These are phyloP conservation scores for Gaertneriomyces sp. DNA, from an alignment of 192 early-diverging fungal species.

Conservation along the genomic window DNA sequence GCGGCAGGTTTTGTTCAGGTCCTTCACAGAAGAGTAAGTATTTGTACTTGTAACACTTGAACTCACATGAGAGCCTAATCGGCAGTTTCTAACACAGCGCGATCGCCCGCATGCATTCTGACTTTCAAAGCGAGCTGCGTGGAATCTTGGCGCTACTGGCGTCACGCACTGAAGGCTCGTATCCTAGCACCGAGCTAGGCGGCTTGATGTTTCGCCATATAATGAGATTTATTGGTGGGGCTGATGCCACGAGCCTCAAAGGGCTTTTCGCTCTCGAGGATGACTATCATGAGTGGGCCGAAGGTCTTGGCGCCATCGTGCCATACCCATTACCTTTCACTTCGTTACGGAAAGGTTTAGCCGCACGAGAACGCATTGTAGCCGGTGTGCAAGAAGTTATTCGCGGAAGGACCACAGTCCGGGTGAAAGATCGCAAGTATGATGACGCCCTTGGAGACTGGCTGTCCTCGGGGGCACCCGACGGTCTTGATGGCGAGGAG, in stretches of 20 bases:
- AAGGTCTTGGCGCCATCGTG: not conserved
- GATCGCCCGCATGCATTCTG: not conserved
- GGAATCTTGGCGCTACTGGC: not conserved
- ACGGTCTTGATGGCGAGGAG: not conserved
- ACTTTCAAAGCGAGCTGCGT: not conserved
- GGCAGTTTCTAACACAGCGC: not conserved
- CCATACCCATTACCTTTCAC: constrained; percentile 3
- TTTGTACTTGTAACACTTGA: not conserved
- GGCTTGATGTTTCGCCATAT: not conserved
- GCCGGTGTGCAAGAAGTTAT: not conserved
- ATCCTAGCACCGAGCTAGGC: not conserved
- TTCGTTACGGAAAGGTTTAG: not conserved
- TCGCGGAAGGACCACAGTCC: not conserved
- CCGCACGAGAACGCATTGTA: not conserved
- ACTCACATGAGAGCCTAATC: too few species aligned
- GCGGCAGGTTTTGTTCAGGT: not conserved
- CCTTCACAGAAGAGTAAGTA: not conserved
- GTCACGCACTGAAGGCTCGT: not conserved
- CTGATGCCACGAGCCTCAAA: not conserved
- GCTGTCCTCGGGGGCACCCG: not conserved
- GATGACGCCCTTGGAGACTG: constrained; percentile 1
- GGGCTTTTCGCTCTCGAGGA: not conserved
- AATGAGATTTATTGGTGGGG: not conserved
- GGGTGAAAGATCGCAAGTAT: not conserved
- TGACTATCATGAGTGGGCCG: constrained; percentile 4